Evolutionary conservation across 2,329 filamentous ascomycete genomes (phyloP).

Genomic region (Ophiostoma piceae): DNA sequence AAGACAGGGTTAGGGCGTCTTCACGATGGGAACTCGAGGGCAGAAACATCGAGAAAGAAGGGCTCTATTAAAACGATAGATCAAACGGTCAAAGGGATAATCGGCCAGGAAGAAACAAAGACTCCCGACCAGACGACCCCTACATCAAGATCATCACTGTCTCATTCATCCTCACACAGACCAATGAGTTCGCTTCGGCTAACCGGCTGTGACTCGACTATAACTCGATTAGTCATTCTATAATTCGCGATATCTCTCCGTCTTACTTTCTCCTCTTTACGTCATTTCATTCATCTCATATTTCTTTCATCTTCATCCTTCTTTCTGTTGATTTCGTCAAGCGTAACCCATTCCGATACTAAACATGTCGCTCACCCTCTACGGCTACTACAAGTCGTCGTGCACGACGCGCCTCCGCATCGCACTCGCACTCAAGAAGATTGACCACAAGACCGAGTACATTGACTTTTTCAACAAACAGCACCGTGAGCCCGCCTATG

Average conservation of each 20-base stretch:
- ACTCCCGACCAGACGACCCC: no score
- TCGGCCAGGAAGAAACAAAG: no score
- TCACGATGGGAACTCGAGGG: no score
- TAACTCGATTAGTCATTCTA: background rate
- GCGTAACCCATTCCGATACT: slow-evolving; percentile 32
- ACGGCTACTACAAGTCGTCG: slow-evolving; percentile 59
- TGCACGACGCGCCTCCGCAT: slow-evolving; percentile 59
- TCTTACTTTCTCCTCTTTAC: background rate
- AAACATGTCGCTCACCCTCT: slow-evolving; percentile 54
- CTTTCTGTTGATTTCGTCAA: background rate
- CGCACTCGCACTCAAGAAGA: slow-evolving; percentile 50
- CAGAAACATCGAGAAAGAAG: no score
- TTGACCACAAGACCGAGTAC: slow-evolving; percentile 43
- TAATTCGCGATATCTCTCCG: background rate
- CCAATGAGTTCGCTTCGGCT: no score
- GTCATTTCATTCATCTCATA: background rate
- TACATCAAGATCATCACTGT: no score
- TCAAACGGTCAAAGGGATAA: no score
- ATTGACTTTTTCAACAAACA: slow-evolving; percentile 53
- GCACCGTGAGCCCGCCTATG: slow-evolving; percentile 44
- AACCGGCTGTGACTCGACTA: no score
- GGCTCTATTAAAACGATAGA: no score
- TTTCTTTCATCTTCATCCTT: background rate
- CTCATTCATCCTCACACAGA: no score
- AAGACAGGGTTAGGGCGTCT: no score